phyloP scores from a whole-genome alignment of 148 eudicot genomes.

The Rhododendron simsii region DNA sequence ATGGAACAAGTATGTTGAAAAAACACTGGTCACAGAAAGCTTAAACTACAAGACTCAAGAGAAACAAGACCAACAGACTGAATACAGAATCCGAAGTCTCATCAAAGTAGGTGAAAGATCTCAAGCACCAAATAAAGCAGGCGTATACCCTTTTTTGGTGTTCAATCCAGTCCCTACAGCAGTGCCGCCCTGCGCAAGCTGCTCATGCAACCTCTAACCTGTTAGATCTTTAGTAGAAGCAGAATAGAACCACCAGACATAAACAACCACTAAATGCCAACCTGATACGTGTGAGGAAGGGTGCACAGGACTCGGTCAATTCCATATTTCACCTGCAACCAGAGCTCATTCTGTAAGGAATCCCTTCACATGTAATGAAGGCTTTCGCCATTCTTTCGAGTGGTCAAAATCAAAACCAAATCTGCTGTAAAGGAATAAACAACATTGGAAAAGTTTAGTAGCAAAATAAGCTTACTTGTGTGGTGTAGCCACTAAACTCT shows the following conservation, averaged over 20 bases:
- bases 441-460: not conserved
- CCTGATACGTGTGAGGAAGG: conserved; percentile 94
- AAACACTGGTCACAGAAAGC: not conserved
- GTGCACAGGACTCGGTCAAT: conserved; percentile 71
- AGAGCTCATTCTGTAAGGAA: conserved; percentile 6
- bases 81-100: not conserved
- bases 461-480: conserved; percentile 58
- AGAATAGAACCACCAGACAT: not conserved
- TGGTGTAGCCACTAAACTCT: conserved; percentile 93
- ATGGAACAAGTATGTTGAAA: not conserved
- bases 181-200: conserved; percentile 99
- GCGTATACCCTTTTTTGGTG: conserved; percentile 85
- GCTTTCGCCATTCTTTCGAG: not conserved
- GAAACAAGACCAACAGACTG: not conserved
- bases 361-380: not conserved
- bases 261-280: conserved; percentile 10
- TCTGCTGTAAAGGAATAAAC: not conserved
- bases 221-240: conserved; percentile 10
- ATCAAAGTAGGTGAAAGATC: not conserved
- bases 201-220: conserved; percentile 14
- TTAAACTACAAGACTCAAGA: not conserved
- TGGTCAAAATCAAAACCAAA: not conserved
- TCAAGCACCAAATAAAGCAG: not conserved
- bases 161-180: conserved; percentile 99
- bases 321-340: conserved; percentile 85